Evolutionary conservation across 2,329 filamentous ascomycete species (phyloP).

Genomic region (Daldinia sp.): DNA sequence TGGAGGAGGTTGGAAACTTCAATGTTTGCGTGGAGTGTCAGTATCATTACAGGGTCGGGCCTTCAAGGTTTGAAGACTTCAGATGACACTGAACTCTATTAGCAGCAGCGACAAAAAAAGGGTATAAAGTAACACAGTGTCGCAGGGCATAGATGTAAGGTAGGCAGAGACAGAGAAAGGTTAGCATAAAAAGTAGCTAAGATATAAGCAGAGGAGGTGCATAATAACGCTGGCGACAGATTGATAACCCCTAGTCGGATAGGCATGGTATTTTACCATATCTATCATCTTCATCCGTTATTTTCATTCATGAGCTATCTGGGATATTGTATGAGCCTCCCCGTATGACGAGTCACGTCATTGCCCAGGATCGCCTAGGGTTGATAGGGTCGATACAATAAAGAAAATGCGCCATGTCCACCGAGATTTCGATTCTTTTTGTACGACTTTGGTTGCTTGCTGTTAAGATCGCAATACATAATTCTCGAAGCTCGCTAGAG

Average conservation of each 20-base stretch:
- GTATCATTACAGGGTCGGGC: neutral
- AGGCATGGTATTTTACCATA: neutral
- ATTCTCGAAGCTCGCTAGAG: conserved; percentile 27
- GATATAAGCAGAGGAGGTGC: no score
- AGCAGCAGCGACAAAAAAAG: neutral
- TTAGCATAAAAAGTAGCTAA: no score
- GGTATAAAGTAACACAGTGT: neutral
- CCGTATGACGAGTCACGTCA: conserved; percentile 1
- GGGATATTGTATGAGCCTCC: neutral
- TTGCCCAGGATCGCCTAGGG: conserved; percentile 2
- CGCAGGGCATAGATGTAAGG: neutral
- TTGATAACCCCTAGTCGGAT: no score
- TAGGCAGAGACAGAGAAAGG: no score
- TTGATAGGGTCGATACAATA: neutral
- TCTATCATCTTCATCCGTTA: neutral
- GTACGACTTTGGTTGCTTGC: conserved; percentile 12
- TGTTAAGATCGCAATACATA: conserved; percentile 12
- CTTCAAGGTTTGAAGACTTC: neutral
- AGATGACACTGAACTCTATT: neutral
- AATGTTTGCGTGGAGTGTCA: neutral
- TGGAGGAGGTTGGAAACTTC: neutral
- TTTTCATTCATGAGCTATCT: neutral
- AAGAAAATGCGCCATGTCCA: conserved; percentile 4
- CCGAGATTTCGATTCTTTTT: conserved; percentile 14
- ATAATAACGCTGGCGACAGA: no score